Conservation (phyloP, 2,329 filamentous ascomycete species). For the Pseudovirgaria hyperparasitica region DNA sequence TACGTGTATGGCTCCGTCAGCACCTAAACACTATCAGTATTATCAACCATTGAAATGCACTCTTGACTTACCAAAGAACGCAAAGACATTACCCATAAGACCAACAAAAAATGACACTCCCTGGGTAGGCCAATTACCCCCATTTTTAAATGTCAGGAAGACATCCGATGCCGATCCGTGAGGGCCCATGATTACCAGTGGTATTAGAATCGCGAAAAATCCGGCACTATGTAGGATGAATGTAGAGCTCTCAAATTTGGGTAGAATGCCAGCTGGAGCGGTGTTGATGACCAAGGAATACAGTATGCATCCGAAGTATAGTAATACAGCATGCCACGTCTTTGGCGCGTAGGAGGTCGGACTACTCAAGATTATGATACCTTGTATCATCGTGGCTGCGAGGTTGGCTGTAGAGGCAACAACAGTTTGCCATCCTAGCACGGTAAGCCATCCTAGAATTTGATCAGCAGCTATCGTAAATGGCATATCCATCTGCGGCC, state of each 20-base stretch:
- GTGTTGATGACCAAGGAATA: slow-evolving; percentile 26
- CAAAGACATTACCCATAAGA: slow-evolving; percentile 11
- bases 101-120: slow-evolving; percentile 29
- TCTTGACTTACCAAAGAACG: slow-evolving; percentile 17
- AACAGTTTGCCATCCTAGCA: slow-evolving; percentile 9
- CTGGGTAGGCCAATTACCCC: slow-evolving; percentile 22
- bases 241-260: slow-evolving; percentile 37
- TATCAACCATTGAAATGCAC: no score
- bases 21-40: no score
- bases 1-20: no score
- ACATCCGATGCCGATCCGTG: slow-evolving; percentile 13
- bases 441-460: slow-evolving; percentile 9
- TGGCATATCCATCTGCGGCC: no score
- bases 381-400: slow-evolving; percentile 5
- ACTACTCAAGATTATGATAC: slow-evolving; percentile 7
- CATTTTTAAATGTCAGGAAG: slow-evolving; percentile 27
- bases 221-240: slow-evolving; percentile 36
- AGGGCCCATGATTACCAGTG: slow-evolving; percentile 18
- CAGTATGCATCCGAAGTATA: slow-evolving; percentile 27
- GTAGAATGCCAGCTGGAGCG: slow-evolving; percentile 25
- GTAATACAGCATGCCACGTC: slow-evolving; percentile 32
- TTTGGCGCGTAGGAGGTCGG: slow-evolving; percentile 13
- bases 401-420: slow-evolving; percentile 5
- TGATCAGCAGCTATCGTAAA: no score
- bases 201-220: no score